Conservation (phyloP, 805 yeast genomes). For the Saturnispora bothae region DNA sequence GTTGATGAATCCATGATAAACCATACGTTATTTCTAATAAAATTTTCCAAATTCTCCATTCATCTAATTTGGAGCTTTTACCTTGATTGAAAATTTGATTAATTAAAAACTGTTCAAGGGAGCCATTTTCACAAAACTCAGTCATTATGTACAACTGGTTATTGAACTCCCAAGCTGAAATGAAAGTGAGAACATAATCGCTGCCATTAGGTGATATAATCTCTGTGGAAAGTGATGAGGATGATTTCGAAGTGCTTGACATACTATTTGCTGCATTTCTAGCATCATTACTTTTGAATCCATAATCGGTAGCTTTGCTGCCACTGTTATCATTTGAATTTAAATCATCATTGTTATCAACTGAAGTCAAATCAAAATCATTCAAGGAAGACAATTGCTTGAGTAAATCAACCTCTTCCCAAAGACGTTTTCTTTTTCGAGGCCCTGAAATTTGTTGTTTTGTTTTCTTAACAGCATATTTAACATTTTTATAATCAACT, state of each 20-base stretch:
- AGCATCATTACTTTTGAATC: too few species aligned
- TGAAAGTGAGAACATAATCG: slow-evolving; percentile 65
- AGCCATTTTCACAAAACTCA: slow-evolving; percentile 88
- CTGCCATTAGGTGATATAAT: slow-evolving; percentile 20
- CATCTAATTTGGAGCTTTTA: slow-evolving; percentile 74
- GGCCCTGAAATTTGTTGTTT: slow-evolving; percentile 53
- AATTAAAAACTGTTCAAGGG: slow-evolving; percentile 66
- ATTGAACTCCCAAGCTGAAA: slow-evolving; percentile 78
- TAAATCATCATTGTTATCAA: slow-evolving; percentile 3
- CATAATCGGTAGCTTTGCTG: too few species aligned
- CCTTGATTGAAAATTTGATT: slow-evolving; percentile 66
- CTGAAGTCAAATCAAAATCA: not conserved
- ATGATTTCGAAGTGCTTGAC: too few species aligned
- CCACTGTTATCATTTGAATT: slow-evolving; percentile 9
- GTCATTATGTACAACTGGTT: slow-evolving; percentile 82
- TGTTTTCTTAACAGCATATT: slow-evolving; percentile 82
- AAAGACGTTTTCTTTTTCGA: slow-evolving; percentile 47
- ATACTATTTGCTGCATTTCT: too few species aligned
- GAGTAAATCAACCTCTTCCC: slow-evolving; percentile 71
- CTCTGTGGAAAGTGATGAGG: not conserved
- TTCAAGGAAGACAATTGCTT: slow-evolving; percentile 23
- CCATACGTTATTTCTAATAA: slow-evolving; percentile 77
- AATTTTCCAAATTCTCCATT: slow-evolving; percentile 97
- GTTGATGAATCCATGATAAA: slow-evolving; percentile 66
- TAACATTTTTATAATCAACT: slow-evolving; percentile 55